Percentiles rank a stretch among this genome's conserved stretches.
Evolutionary conservation across 768 basidiomycete genomes (phyloP).

Genomic region (Collybia nuda): DNA sequence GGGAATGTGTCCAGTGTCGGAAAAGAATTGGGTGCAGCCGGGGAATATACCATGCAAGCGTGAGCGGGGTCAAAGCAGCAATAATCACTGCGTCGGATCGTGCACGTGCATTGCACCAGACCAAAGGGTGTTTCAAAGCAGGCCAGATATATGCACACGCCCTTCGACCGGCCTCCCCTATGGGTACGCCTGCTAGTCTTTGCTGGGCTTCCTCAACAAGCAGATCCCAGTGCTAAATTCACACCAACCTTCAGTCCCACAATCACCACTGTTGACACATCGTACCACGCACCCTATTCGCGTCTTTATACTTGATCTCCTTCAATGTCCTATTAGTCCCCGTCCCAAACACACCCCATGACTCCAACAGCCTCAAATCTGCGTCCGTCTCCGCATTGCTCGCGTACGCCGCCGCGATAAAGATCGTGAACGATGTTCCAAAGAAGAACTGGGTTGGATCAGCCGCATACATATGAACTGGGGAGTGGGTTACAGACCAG

Average conservation of each 20-base stretch:
- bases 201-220: too few relatives aligned
- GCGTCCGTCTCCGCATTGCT: slow-evolving; percentile 5
- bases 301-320: too few relatives aligned
- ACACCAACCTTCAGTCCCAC: too few relatives aligned
- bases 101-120: not conserved
- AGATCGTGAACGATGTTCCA: slow-evolving; percentile 2
- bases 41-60: slow-evolving; percentile 5
- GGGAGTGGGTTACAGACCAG: not conserved
- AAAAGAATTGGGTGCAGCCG: slow-evolving; percentile 4
- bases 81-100: not conserved
- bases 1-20: slow-evolving; percentile 5
- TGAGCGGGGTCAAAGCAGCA: not conserved
- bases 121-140: too few relatives aligned
- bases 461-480: not conserved
- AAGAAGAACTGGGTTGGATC: slow-evolving; percentile 4
- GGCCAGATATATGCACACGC: too few relatives aligned
- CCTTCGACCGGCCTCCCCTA: too few relatives aligned
- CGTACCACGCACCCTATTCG: too few relatives aligned
- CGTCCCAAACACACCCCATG: not conserved
- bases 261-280: too few relatives aligned
- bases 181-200: too few relatives aligned
- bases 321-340: too few relatives aligned
- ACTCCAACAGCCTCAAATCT: not conserved
- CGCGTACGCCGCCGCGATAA: slow-evolving; percentile 2
- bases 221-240: too few relatives aligned